Percentiles rank a stretch among this genome's conserved stretches.
These are phyloP conservation scores for Salvia hispanica DNA, from an alignment of 257 asterid genomes.

Conservation along the genomic window DNA sequence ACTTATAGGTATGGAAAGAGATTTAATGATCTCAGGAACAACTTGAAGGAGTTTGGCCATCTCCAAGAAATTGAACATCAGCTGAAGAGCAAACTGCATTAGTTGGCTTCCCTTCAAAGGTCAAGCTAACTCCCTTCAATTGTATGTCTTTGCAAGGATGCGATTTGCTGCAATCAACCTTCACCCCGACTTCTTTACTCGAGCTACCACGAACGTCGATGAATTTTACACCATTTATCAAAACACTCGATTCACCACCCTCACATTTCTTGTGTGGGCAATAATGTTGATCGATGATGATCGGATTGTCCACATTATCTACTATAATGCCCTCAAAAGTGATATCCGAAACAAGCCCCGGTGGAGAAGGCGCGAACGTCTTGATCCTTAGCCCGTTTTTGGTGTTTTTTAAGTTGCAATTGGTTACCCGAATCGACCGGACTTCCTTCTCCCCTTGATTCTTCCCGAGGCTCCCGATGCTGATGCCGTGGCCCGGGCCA, in stretches of 20 bases:
- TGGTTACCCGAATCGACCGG: too few relatives aligned
- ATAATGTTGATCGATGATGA: constrained; percentile 38
- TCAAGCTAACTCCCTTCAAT: neutral
- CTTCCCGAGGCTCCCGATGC: too few relatives aligned
- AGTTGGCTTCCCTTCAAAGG: neutral
- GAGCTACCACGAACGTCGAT: neutral
- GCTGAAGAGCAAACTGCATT: neutral
- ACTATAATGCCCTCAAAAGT: constrained; percentile 18
- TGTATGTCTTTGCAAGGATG: neutral
- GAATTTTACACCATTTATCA: neutral
- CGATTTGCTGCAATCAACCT: neutral
- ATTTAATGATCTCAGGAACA: neutral
- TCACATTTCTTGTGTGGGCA: neutral
- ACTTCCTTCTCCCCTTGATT: too few relatives aligned
- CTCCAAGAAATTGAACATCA: neutral
- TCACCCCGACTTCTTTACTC: neutral
- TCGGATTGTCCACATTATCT: constrained; percentile 26
- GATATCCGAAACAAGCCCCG: constrained; percentile 5
- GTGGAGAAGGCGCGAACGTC: constrained; percentile 27
- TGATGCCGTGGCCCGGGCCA: too few relatives aligned
- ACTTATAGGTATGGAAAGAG: too few relatives aligned
- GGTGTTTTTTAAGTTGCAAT: constrained; percentile 20
- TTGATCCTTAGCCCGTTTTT: constrained; percentile 37
- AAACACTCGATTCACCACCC: neutral
- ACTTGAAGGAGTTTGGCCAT: neutral